These are phyloP conservation scores for Candida sithepensis DNA, from an alignment of 805 yeast genomes.

Conservation along the genomic window DNA sequence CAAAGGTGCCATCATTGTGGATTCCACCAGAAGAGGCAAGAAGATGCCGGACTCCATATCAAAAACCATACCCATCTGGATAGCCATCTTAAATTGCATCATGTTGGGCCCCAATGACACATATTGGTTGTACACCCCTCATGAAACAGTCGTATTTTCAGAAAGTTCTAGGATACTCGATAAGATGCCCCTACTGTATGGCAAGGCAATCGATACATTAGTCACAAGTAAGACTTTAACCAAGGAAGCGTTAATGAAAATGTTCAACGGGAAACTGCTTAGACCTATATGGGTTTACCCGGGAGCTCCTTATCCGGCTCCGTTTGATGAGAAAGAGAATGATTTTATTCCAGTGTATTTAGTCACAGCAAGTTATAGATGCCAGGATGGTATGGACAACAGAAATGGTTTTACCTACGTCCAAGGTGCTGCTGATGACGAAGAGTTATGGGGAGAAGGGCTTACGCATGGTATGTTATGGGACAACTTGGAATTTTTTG, in stretches of 20 bases:
- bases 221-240: slow-evolving; percentile 28
- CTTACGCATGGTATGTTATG: slow-evolving; percentile 58
- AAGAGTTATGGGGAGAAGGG: slow-evolving; percentile 74
- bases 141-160: slow-evolving; percentile 48
- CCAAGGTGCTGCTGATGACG: slow-evolving; percentile 95
- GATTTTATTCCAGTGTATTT: slow-evolving; percentile 40
- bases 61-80: slow-evolving; percentile 90
- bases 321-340: slow-evolving; percentile 19
- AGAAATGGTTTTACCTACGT: slow-evolving; percentile 57
- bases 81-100: slow-evolving; percentile 66
- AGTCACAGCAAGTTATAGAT: slow-evolving; percentile 60
- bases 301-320: slow-evolving; percentile 26
- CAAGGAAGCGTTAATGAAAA: slow-evolving; percentile 26
- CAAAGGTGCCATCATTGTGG: slow-evolving; percentile 61
- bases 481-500: slow-evolving; percentile 34
- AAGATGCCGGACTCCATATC: slow-evolving; percentile 81
- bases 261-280: slow-evolving; percentile 45
- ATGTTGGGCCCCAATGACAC: slow-evolving; percentile 34
- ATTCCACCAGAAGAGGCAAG: slow-evolving; percentile 84
- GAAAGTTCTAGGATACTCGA: slow-evolving; percentile 51
- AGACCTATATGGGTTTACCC: slow-evolving; percentile 74
- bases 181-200: slow-evolving; percentile 47
- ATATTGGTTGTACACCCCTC: slow-evolving; percentile 42
- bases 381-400: slow-evolving; percentile 54
- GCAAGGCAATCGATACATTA: slow-evolving; percentile 34